phyloP scores from a whole-genome alignment of 2,329 filamentous ascomycete species.

The Hypoxylon sp. region DNA sequence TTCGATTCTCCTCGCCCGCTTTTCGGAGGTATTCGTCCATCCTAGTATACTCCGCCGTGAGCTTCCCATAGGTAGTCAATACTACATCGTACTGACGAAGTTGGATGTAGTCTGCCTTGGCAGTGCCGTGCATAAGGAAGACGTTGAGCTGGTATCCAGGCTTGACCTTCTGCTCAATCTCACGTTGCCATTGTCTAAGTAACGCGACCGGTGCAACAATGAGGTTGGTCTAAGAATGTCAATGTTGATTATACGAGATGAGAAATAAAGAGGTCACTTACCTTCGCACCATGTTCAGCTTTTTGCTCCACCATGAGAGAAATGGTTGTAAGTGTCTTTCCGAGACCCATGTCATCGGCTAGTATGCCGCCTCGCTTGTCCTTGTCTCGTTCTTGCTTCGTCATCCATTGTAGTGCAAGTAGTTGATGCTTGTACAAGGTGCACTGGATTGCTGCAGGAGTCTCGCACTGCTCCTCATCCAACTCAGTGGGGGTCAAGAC shows the following conservation, averaged over 20 bases:
- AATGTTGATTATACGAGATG: slow-evolving; percentile 54
- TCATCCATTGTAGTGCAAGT: slow-evolving; percentile 81
- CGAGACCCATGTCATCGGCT: slow-evolving; percentile 85
- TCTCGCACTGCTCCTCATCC: background rate
- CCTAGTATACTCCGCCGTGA: slow-evolving; percentile 75
- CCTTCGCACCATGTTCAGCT: slow-evolving; percentile 48
- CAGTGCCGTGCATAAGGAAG: slow-evolving; percentile 76
- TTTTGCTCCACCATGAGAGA: slow-evolving; percentile 72
- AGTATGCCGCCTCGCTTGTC: slow-evolving; percentile 83
- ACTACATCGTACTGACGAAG: slow-evolving; percentile 74
- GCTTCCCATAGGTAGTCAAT: slow-evolving; percentile 79
- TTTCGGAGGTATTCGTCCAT: slow-evolving; percentile 65
- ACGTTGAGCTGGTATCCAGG: slow-evolving; percentile 69
- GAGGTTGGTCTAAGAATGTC: slow-evolving; percentile 70
- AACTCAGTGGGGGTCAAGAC: background rate
- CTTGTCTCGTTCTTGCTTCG: slow-evolving; percentile 75
- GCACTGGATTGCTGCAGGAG: slow-evolving; percentile 73
- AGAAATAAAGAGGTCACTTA: background rate
- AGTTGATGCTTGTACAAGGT: slow-evolving; percentile 85
- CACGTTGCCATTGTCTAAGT: slow-evolving; percentile 85
- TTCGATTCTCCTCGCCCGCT: slow-evolving; percentile 55
- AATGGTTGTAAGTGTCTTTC: slow-evolving; percentile 86
- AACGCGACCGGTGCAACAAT: slow-evolving; percentile 85
- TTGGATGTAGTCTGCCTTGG: slow-evolving; percentile 68
- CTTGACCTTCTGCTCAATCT: slow-evolving; percentile 78